Evolutionary conservation across 805 yeast genomes (phyloP).

Genomic region (Pichia kluyveri): DNA sequence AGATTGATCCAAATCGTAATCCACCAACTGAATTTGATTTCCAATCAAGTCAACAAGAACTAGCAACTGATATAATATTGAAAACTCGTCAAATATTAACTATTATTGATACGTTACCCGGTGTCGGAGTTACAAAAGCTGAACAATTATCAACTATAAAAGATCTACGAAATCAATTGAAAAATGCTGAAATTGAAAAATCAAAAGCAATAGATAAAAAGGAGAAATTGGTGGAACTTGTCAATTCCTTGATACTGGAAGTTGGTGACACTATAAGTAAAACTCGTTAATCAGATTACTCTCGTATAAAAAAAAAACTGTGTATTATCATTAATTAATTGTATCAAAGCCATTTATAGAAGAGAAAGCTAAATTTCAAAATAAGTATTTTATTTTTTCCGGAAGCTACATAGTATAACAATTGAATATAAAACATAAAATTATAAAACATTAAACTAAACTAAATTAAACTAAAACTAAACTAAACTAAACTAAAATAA

Average conservation of each 20-base stretch:
- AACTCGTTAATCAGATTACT: slow-evolving; percentile 20
- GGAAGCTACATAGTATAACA: neutral
- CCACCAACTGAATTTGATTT: slow-evolving; percentile 27
- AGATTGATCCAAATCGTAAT: slow-evolving; percentile 54
- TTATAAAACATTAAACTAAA: neutral
- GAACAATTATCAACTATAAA: slow-evolving; percentile 62
- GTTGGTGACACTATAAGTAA: slow-evolving; percentile 48
- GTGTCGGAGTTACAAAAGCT: slow-evolving; percentile 75
- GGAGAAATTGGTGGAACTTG: slow-evolving; percentile 49
- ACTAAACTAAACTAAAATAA: no score
- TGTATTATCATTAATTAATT: no score
- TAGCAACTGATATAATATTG: slow-evolving; percentile 75
- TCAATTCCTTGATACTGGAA: slow-evolving; percentile 56
- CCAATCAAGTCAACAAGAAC: slow-evolving; percentile 53
- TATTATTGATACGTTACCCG: slow-evolving; percentile 84
- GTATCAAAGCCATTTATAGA: no score
- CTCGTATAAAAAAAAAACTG: no score
- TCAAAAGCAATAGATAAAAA: slow-evolving; percentile 51
- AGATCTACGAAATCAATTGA: slow-evolving; percentile 52
- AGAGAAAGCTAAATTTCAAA: no score
- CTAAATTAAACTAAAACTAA: no score
- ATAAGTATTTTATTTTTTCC: no score
- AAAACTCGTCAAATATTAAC: slow-evolving; percentile 82
- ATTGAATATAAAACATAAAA: neutral
- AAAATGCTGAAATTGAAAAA: slow-evolving; percentile 50